Evolutionary conservation across 768 basidiomycete genomes (phyloP).

Genomic region (Trametes cubensis): DNA sequence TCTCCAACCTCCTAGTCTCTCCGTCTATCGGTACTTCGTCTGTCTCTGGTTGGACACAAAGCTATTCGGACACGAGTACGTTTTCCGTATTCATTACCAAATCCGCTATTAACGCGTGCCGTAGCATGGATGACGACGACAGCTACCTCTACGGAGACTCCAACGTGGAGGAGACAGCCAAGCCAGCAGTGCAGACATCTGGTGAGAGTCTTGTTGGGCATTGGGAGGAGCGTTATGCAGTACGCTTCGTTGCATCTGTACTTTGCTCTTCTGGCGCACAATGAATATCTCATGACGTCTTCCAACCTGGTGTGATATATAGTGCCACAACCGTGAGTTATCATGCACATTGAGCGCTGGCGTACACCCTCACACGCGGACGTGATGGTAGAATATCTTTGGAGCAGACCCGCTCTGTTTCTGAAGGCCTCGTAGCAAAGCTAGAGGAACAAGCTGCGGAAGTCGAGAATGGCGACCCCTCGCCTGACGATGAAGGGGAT

Average conservation of each 20-base stretch:
- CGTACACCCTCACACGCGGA: constrained; percentile 27
- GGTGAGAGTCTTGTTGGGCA: constrained; percentile 44
- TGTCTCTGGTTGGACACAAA: too few relatives aligned
- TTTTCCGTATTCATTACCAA: background rate
- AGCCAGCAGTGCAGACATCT: constrained; percentile 39
- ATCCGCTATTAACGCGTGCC: too few relatives aligned
- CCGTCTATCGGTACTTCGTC: background rate
- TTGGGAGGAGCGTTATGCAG: constrained; percentile 30
- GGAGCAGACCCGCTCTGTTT: constrained; percentile 43
- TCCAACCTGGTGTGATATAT: constrained; percentile 42
- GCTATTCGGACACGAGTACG: background rate
- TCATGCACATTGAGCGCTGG: constrained; percentile 32
- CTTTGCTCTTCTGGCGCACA: constrained; percentile 39
- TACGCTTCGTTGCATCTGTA: constrained; percentile 36
- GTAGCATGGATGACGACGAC: constrained; percentile 36
- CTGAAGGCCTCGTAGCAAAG: constrained; percentile 50
- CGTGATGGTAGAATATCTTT: constrained; percentile 40
- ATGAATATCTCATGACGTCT: constrained; percentile 38
- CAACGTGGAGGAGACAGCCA: constrained; percentile 24
- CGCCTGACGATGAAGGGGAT: constrained; percentile 35
- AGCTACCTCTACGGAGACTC: constrained; percentile 37
- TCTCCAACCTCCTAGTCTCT: too few relatives aligned
- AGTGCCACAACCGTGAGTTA: constrained; percentile 67
- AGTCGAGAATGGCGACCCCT: constrained; percentile 31
- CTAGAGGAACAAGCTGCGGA: constrained; percentile 49